Evolutionary conservation across 1,139 yeast species (phyloP).

Genomic region (Geotrichum candidum): DNA sequence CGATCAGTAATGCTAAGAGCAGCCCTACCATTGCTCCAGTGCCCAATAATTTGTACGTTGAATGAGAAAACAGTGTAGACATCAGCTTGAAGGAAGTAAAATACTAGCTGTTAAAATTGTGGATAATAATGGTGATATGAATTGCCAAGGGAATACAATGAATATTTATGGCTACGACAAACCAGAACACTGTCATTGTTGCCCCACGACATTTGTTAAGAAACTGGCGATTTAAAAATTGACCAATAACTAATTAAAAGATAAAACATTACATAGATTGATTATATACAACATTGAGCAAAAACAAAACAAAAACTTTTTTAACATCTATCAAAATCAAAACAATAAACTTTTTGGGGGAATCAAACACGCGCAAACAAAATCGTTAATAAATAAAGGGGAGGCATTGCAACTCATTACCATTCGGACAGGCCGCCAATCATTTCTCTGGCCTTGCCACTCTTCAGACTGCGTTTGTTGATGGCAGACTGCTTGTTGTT

Average conservation of each 20-base stretch:
- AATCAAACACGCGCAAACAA: constrained; percentile 2
- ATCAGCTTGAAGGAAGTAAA: neutral
- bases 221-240: neutral
- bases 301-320: neutral
- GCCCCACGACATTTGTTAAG: neutral
- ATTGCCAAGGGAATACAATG: neutral
- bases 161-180: neutral
- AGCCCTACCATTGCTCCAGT: neutral
- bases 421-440: constrained; percentile 25
- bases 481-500: constrained; percentile 26
- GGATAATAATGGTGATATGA: neutral
- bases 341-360: neutral
- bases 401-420: neutral
- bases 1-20: too few species aligned
- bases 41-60: neutral
- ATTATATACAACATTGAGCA: neutral
- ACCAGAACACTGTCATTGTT: neutral
- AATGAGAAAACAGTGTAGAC: neutral
- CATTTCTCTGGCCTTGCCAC: constrained; percentile 53
- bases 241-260: neutral
- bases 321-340: constrained; percentile 9
- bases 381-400: constrained; percentile 1
- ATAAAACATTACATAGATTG: neutral
- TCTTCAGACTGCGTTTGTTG: constrained; percentile 43
- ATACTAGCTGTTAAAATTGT: neutral